Evolutionary conservation across 768 basidiomycete species (phyloP).

Genomic region (Clitopilus passeckerianus): DNA sequence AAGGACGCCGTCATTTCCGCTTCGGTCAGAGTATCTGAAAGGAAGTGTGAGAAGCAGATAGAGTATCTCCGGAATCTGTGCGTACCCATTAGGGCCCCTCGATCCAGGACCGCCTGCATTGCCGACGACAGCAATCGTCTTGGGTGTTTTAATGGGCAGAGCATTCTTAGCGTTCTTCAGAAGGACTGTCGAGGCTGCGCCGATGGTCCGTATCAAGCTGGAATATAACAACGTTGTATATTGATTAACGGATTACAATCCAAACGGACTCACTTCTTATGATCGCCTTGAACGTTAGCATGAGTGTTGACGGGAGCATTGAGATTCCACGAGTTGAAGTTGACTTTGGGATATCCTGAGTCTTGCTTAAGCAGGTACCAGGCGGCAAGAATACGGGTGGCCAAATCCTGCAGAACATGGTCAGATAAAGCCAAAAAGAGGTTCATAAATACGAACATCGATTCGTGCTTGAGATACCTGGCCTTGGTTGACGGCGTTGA

Average conservation of each 20-base stretch:
- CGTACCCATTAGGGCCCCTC: conserved; percentile 50
- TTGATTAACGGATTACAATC: background rate
- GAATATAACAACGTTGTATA: conserved; percentile 1
- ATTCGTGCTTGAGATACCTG: conserved; percentile 53
- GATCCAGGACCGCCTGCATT: conserved; percentile 51
- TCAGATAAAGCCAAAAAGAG: background rate
- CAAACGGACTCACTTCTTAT: conserved; percentile 31
- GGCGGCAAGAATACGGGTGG: conserved; percentile 62
- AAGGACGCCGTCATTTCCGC: conserved; percentile 53
- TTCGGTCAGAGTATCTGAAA: conserved; percentile 41
- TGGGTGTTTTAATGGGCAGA: conserved; percentile 41
- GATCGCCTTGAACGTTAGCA: conserved; percentile 55
- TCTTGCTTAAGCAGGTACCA: conserved; percentile 55
- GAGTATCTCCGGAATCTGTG: background rate
- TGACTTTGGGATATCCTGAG: conserved; percentile 48
- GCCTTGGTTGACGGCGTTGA: conserved; percentile 54
- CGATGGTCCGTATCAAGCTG: conserved; percentile 55
- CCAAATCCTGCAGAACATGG: conserved; percentile 47
- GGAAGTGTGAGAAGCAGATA: background rate
- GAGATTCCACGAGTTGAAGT: conserved; percentile 53
- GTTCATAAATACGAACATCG: conserved; percentile 35
- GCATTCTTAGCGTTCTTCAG: conserved; percentile 50
- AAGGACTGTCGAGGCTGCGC: conserved; percentile 56
- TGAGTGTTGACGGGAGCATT: conserved; percentile 33
- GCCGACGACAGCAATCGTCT: conserved; percentile 52